These are phyloP conservation scores for Yarrowia sp. DNA, from an alignment of 805 yeast species.

Conservation along the genomic window DNA sequence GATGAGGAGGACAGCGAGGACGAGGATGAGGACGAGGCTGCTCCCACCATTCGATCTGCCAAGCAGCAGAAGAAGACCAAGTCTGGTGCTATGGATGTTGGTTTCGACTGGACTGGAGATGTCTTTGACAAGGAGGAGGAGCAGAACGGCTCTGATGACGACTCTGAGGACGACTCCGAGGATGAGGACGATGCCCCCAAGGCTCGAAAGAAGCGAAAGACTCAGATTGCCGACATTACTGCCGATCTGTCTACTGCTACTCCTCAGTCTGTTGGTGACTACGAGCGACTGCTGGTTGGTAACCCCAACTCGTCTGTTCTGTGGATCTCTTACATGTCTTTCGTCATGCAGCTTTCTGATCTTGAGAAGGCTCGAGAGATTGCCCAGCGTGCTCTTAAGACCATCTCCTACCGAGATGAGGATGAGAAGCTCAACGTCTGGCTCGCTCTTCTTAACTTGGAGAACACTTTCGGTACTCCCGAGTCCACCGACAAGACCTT, in stretches of 20 bases:
- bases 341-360: conserved; percentile 93
- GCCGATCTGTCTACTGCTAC: conserved; percentile 82
- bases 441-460: conserved; percentile 94
- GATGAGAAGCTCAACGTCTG: conserved; percentile 91
- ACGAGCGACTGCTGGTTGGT: conserved; percentile 89
- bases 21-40: conserved; percentile 50
- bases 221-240: conserved; percentile 76
- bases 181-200: conserved; percentile 55
- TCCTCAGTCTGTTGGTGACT: conserved; percentile 91
- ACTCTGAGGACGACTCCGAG: conserved; percentile 63
- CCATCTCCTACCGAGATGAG: conserved; percentile 89
- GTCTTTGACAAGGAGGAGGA: conserved; percentile 67
- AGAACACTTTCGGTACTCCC: conserved; percentile 87
- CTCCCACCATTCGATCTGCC: conserved; percentile 44
- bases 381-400: conserved; percentile 89
- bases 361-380: conserved; percentile 92
- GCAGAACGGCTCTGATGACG: conserved; percentile 53
- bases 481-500: conserved; percentile 82
- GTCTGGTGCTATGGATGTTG: conserved; percentile 69
- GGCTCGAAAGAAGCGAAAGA: conserved; percentile 52
- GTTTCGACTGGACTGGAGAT: conserved; percentile 96
- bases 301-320: conserved; percentile 90
- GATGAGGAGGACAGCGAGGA: conserved; percentile 48
- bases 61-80: conserved; percentile 44
- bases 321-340: conserved; percentile 99